Percentiles rank a stretch among this genome's conserved stretches.
Conservation (phyloP, 371 early-diverging fungal species). For the Cokeromyces recurvatus region DNA sequence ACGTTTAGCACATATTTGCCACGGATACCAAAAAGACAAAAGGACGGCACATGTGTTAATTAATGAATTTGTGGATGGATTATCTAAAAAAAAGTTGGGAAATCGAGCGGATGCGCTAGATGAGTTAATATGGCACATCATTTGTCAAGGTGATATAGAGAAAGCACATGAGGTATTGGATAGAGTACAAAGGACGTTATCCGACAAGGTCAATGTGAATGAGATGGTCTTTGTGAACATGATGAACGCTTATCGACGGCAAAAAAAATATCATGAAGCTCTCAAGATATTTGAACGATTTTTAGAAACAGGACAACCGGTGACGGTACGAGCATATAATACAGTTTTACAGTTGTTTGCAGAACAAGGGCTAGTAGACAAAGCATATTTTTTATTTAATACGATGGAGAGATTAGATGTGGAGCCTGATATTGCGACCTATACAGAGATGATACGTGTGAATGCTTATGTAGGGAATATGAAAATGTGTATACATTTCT, state of each 20-base stretch:
- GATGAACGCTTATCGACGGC: conserved; percentile 23
- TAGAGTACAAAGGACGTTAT: background rate
- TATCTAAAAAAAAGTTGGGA: conserved; percentile 12
- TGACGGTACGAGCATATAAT: conserved; percentile 42
- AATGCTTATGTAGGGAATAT: conserved; percentile 19
- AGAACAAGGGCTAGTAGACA: conserved; percentile 27
- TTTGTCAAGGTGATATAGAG: conserved; percentile 8
- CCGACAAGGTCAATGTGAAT: conserved; percentile 5
- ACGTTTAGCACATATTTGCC: conserved; percentile 23
- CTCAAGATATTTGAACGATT: conserved; percentile 37
- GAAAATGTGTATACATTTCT: conserved; percentile 28
- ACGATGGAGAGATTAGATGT: conserved; percentile 33
- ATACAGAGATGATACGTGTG: conserved; percentile 44
- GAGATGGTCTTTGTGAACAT: conserved; percentile 28
- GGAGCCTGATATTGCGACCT: conserved; percentile 42
- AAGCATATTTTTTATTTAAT: conserved; percentile 29
- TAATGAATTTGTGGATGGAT: conserved; percentile 12
- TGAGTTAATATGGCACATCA: conserved; percentile 23
- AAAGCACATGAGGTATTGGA: conserved; percentile 16
- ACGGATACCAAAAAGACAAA: conserved; percentile 7
- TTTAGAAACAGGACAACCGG: conserved; percentile 26
- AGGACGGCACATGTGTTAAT: conserved; percentile 9
- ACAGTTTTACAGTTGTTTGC: conserved; percentile 41
- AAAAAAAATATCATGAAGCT: conserved; percentile 22
- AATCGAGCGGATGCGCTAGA: conserved; percentile 22